Conservation (phyloP, 1,284 basidiomycete species). For the Peniophora sp. region DNA sequence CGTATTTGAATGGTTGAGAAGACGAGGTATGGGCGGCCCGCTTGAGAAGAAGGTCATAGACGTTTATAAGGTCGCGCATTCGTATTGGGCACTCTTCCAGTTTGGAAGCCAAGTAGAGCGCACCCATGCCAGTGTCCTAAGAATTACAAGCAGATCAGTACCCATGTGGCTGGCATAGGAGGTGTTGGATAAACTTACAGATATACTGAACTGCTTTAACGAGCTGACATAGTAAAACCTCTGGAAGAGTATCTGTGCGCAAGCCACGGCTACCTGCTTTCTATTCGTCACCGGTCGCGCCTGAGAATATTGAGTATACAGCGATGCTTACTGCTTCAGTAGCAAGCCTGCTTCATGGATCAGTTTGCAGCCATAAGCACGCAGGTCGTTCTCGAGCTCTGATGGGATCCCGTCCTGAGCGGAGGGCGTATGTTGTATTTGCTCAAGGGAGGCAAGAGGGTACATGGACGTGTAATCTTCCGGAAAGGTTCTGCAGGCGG, state of each 20-base stretch:
- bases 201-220: slow-evolving; percentile 87
- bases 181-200: slow-evolving; percentile 36
- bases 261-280: slow-evolving; percentile 94
- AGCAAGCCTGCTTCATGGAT: slow-evolving; percentile 93
- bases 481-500: slow-evolving; percentile 1
- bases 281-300: slow-evolving; percentile 31
- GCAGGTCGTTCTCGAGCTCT: slow-evolving; percentile 79
- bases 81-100: slow-evolving; percentile 89
- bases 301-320: not conserved
- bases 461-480: too few relatives aligned
- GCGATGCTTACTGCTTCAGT: slow-evolving; percentile 66
- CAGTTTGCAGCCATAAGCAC: slow-evolving; percentile 84
- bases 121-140: slow-evolving; percentile 89
- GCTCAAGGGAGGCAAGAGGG: slow-evolving; percentile 76
- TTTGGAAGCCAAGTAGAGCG: slow-evolving; percentile 92
- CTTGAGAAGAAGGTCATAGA: slow-evolving; percentile 81
- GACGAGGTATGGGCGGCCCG: slow-evolving; percentile 39
- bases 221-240: slow-evolving; percentile 96
- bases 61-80: slow-evolving; percentile 91
- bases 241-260: slow-evolving; percentile 94
- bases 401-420: slow-evolving; percentile 72
- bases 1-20: slow-evolving; percentile 49
- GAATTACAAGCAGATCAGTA: slow-evolving; percentile 1
- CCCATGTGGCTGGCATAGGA: slow-evolving; percentile 5
- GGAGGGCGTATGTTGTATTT: slow-evolving; percentile 78